A percentile compares a stretch with the other conserved stretches of the same genome.
These are phyloP conservation scores for Chrysanthemum lavandulifolium DNA, from an alignment of 129 eudicot genomes.

Conservation along the genomic window DNA sequence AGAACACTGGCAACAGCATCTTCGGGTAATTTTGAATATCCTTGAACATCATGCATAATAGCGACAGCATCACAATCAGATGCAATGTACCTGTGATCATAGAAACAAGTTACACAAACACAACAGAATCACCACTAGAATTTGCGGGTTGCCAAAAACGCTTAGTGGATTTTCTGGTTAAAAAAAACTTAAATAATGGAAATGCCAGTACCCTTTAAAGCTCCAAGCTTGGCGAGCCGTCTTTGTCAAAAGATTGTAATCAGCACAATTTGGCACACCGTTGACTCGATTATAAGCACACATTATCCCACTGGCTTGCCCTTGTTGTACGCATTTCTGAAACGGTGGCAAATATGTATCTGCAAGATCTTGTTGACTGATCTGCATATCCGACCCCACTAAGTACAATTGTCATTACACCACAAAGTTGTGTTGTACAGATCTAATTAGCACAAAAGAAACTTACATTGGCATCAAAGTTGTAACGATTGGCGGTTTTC, in stretches of 20 bases:
- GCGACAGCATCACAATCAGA: slow-evolving; percentile 79
- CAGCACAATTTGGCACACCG: slow-evolving; percentile 86
- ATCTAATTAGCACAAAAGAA: background rate
- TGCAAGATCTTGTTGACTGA: slow-evolving; percentile 70
- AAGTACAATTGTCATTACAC: slow-evolving; percentile 18
- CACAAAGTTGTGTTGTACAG: background rate
- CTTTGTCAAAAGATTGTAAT: slow-evolving; percentile 68
- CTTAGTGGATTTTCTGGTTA: background rate
- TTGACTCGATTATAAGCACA: slow-evolving; percentile 88
- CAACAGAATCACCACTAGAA: background rate
- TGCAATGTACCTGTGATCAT: slow-evolving; percentile 54
- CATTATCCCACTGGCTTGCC: slow-evolving; percentile 68
- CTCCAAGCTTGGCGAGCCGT: slow-evolving; percentile 56
- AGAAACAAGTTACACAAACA: slow-evolving; percentile 7
- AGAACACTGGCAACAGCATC: slow-evolving; percentile 75
- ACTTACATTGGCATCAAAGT: slow-evolving; percentile 64
- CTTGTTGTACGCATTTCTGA: slow-evolving; percentile 64
- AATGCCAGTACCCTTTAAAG: slow-evolving; percentile 39
- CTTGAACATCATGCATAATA: slow-evolving; percentile 50
- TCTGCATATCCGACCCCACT: slow-evolving; percentile 33
- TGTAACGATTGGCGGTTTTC: slow-evolving; percentile 49
- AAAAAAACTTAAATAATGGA: background rate
- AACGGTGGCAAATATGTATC: slow-evolving; percentile 80
- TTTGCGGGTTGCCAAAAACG: background rate
- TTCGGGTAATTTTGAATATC: slow-evolving; percentile 58